Conservation (phyloP, 108 stramenopile genomes). For the Parmales sp. region DNA sequence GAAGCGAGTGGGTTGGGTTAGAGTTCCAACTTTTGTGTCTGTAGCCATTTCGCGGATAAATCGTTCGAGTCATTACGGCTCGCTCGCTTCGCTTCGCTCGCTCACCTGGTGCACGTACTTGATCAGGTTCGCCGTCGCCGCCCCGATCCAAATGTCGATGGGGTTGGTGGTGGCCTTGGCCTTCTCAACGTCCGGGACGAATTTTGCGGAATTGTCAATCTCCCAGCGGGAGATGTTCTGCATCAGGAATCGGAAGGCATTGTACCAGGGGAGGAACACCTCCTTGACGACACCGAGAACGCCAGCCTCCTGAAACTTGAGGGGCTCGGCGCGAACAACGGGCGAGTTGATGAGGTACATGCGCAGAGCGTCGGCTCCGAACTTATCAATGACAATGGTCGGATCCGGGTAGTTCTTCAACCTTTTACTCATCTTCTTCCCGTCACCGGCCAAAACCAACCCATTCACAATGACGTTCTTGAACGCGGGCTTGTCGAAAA, state of each 20-base stretch:
- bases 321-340: conserved; percentile 92
- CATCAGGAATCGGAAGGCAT: conserved; percentile 94
- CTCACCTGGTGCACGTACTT: conserved; percentile 93
- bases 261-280: conserved; percentile 94
- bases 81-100: no score
- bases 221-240: conserved; percentile 83
- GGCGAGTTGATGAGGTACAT: conserved; percentile 99
- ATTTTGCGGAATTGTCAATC: conserved; percentile 31
- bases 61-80: no score
- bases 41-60: no score
- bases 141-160: conserved; percentile 97
- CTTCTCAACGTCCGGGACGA: conserved; percentile 67
- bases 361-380: conserved; percentile 97
- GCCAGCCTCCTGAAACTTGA: conserved; percentile 94
- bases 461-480: conserved; percentile 98
- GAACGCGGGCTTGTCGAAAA: conserved; percentile 96
- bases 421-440: conserved; percentile 99
- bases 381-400: conserved; percentile 73
- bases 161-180: conserved; percentile 73
- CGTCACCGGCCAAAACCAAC: conserved; percentile 90
- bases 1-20: no score
- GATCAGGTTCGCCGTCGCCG: conserved; percentile 88
- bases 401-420: conserved; percentile 98
- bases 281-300: conserved; percentile 93
- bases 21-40: no score